These are phyloP conservation scores for Talaromyces amestolkiae DNA, from an alignment of 2,329 filamentous ascomycete genomes.

Conservation along the genomic window DNA sequence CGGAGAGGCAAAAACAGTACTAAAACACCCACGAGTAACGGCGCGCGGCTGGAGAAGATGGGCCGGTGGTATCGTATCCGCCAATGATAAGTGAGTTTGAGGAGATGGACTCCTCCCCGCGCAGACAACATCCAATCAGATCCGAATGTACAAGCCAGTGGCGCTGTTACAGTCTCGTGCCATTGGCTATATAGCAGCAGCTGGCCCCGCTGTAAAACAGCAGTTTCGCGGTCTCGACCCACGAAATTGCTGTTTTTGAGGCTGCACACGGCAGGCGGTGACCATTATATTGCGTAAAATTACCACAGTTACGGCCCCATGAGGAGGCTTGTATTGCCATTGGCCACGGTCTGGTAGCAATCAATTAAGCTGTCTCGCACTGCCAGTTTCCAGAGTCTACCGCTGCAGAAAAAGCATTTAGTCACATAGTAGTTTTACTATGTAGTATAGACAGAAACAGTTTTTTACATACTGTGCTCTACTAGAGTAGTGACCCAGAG, in stretches of 20 bases:
- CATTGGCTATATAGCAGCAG: slow-evolving; percentile 1
- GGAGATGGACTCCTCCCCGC: neutral
- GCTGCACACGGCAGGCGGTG: slow-evolving; percentile 20
- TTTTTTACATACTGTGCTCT: too few species aligned
- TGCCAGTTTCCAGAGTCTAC: neutral
- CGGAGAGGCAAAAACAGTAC: neutral
- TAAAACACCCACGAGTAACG: slow-evolving; percentile 8
- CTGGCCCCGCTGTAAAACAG: slow-evolving; percentile 2
- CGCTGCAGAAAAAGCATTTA: too few species aligned
- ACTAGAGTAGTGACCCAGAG: neutral
- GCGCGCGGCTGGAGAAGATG: slow-evolving; percentile 17
- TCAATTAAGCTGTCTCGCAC: neutral
- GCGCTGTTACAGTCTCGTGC: neutral
- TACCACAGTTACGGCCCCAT: slow-evolving; percentile 5
- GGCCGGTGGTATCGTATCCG: neutral
- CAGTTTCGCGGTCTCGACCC: slow-evolving; percentile 14
- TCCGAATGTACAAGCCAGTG: neutral
- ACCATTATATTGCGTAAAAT: slow-evolving; percentile 5
- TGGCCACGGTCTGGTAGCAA: neutral
- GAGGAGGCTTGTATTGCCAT: neutral
- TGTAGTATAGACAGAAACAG: too few species aligned
- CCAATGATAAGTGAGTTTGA: slow-evolving; percentile 4
- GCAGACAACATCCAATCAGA: neutral
- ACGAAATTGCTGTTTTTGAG: neutral
- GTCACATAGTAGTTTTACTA: too few species aligned